phyloP scores from a whole-genome alignment of 345 rosid genomes.

The Stellera chamaejasme region DNA sequence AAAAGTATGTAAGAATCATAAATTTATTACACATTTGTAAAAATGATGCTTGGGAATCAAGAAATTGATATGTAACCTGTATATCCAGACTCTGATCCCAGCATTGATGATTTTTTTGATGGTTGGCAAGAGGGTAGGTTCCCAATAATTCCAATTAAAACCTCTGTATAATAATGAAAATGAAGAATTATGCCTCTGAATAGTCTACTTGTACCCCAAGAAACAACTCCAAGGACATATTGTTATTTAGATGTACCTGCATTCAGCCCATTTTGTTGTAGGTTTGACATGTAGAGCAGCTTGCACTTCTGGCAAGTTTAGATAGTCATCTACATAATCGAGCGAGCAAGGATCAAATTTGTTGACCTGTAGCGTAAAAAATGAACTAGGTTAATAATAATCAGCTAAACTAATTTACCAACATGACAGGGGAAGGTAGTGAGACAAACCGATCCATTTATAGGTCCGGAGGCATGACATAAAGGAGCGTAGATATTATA shows the following conservation, averaged over 20 bases:
- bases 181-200: neutral
- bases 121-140: constrained; percentile 44
- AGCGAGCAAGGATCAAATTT: constrained; percentile 55
- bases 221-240: neutral
- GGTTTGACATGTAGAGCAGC: constrained; percentile 36
- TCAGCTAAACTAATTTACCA: too few relatives aligned
- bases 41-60: neutral
- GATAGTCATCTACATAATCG: constrained; percentile 29
- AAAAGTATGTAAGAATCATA: too few relatives aligned
- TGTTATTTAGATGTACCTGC: constrained; percentile 27
- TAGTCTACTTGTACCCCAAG: neutral
- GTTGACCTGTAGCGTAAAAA: constrained; percentile 10
- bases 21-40: neutral
- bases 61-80: constrained; percentile 21
- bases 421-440: constrained; percentile 3
- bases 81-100: constrained; percentile 58
- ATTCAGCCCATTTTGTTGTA: constrained; percentile 30
- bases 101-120: constrained; percentile 50
- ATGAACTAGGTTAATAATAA: too few relatives aligned
- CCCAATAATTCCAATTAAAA: neutral
- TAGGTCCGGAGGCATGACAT: too few relatives aligned
- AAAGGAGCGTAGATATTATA: constrained; percentile 52
- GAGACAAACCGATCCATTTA: too few relatives aligned
- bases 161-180: constrained; percentile 12
- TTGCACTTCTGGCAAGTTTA: constrained; percentile 46